Percentiles rank a stretch among this genome's conserved stretches.
phyloP scores from a whole-genome alignment of 495 filamentous ascomycete species.

The Friedmanniomyces simplex region DNA sequence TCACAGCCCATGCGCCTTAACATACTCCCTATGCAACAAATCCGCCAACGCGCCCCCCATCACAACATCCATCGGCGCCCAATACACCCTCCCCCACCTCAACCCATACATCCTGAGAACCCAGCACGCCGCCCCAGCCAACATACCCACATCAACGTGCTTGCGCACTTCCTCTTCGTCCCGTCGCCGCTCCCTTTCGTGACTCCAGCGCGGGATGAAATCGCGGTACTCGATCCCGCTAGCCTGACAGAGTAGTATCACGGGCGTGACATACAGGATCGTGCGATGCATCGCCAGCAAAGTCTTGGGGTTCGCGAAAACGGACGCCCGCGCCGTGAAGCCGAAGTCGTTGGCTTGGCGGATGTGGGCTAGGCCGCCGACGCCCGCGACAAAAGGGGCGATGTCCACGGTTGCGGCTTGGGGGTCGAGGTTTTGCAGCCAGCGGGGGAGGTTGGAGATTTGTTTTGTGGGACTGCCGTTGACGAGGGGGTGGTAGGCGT shows the following conservation, averaged over 20 bases:
- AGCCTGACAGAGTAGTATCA: conserved; percentile 11
- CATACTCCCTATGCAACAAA: conserved; percentile 20
- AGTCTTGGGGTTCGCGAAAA: conserved; percentile 12
- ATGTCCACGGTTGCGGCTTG: conserved; percentile 16
- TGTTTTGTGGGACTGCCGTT: background rate
- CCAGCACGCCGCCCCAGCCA: conserved; percentile 10
- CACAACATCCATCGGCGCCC: conserved; percentile 14
- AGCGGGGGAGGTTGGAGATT: conserved; percentile 3
- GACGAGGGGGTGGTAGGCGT: conserved; percentile 13
- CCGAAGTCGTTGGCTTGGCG: conserved; percentile 11
- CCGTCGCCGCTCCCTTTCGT: conserved; percentile 17
- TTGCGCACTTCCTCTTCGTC: conserved; percentile 16
- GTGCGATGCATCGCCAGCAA: conserved; percentile 15
- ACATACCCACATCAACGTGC: conserved; percentile 17
- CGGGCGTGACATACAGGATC: background rate
- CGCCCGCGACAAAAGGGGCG: conserved; percentile 17
- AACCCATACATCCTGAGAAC: conserved; percentile 8
- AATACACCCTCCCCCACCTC: conserved; percentile 2
- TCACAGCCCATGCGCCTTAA: conserved; percentile 18
- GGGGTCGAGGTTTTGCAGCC: conserved; percentile 8
- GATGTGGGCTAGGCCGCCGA: conserved; percentile 13
- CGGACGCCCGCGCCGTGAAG: conserved; percentile 10
- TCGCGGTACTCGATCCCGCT: conserved; percentile 12
- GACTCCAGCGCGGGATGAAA: conserved; percentile 14
- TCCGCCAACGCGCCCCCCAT: conserved; percentile 16